Evolutionary conservation across 2,329 filamentous ascomycete species (phyloP), one percentile per base, ranked within the genome.

Genomic region (Stagonosporopsis rhizophila): DNA sequence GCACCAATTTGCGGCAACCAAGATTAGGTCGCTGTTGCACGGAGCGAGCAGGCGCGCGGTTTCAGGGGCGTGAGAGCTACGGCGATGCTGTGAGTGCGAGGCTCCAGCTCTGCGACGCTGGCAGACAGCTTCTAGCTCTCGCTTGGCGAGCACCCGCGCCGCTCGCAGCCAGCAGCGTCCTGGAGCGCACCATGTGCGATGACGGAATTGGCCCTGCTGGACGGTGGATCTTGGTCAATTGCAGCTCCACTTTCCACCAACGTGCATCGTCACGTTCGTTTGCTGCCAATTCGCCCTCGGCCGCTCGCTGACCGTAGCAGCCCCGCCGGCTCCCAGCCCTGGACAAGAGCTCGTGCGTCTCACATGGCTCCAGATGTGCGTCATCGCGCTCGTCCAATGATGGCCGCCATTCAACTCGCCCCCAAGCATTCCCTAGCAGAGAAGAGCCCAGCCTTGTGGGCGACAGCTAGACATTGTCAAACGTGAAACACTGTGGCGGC

Each of bases 311-410:
- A 39, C 39, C 23, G 5, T n/a, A 37, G 17, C 35, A 51, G 57
- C 64, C 60, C 62, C 62, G 59, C 60, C 60, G 60, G 62, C 62
- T 66, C 60, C 40, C 52, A 46, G 49, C 59, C 28, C 25, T 27
- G 54, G n/a, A n/a, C n/a, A 44, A 35, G 28, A 50, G 61, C 56
- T 54, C 56, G 53, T 56, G 59, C 62, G 44, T 44, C 53, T 57
- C 58, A 56, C 59, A 51, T 47, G 47, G 51, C 39, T 9, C 14
- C 35, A 19, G 35, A 40, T 23, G 58, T 49, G 47, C 57, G 57
- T 60, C 59, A 59, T 62, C 45, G 47, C 30, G 20, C 7, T 19
- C 4, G n/a, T 25, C 17, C 25, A 40, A 34, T 39, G 5, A 27
- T 27, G 25, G 9, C 25, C 5, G 9, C 25, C 9, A 9, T 27